These are phyloP conservation scores for Diaporthe citri DNA, from an alignment of 2,329 filamentous ascomycete species.

Conservation along the genomic window DNA sequence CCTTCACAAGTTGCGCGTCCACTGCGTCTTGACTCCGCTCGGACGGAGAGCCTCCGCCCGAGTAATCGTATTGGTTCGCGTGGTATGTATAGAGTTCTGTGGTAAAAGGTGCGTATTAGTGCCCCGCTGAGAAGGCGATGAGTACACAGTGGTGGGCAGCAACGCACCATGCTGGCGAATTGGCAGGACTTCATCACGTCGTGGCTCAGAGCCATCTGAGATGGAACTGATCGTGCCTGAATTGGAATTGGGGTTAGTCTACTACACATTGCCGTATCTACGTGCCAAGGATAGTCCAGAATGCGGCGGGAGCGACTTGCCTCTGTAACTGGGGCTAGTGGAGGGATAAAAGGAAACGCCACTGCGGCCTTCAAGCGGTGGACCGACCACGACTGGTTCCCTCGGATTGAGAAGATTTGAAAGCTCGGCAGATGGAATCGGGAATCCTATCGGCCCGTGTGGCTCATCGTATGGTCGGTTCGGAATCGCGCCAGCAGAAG, in stretches of 20 bases:
- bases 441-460: background rate
- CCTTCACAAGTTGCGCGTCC: background rate
- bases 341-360: background rate
- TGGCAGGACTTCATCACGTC: background rate
- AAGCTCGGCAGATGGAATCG: no score
- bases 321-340: background rate
- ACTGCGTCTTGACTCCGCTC: background rate
- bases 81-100: background rate
- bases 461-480: no score
- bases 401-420: background rate
- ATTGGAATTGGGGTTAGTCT: background rate
- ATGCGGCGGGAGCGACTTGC: background rate
- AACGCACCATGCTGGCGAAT: background rate
- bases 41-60: background rate
- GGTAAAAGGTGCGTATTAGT: background rate
- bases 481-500: no score
- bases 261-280: rapidly evolving
- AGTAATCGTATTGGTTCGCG: no score
- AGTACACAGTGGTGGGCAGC: background rate
- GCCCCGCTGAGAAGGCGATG: background rate
- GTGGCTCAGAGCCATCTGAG: background rate
- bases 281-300: no score
- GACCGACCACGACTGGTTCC: background rate
- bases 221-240: background rate
- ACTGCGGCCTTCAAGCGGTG: no score